Conservation (phyloP, 1,284 basidiomycete genomes). For the Moesziomyces antarcticus region DNA sequence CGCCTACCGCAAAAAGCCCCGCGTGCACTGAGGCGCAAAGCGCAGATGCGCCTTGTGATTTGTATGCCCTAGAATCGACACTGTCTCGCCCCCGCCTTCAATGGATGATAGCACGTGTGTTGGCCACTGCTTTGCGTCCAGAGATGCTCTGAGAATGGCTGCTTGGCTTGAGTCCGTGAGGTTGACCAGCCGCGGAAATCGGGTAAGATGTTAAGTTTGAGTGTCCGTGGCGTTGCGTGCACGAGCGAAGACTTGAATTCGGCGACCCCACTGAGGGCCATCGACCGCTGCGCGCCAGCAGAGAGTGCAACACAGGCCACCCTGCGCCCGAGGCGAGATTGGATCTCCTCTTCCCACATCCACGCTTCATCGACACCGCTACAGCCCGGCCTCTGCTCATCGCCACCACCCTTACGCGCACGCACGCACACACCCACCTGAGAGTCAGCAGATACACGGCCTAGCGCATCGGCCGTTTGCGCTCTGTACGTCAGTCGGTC, state of each 20-base stretch:
- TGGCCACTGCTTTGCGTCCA: too few relatives aligned
- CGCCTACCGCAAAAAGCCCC: conserved; percentile 48
- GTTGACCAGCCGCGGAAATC: too few relatives aligned
- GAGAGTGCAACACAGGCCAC: conserved; percentile 31
- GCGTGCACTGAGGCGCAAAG: conserved; percentile 7
- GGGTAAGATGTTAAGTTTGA: too few relatives aligned
- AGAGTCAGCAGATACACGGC: background rate
- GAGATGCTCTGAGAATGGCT: too few relatives aligned
- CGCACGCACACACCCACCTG: background rate
- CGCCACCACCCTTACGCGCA: background rate
- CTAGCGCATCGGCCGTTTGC: background rate
- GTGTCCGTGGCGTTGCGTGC: too few relatives aligned
- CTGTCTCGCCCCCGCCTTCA: background rate
- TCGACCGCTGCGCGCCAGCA: conserved; percentile 1
- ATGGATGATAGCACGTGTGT: background rate
- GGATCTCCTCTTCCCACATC: too few relatives aligned
- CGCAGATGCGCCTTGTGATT: too few relatives aligned
- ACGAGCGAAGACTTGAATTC: too few relatives aligned
- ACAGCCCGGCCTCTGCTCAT: background rate
- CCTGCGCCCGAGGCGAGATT: background rate
- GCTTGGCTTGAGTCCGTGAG: too few relatives aligned
- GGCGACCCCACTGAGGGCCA: too few relatives aligned
- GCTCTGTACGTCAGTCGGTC: background rate
- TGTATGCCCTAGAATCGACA: background rate
- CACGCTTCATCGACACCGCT: background rate